Percentiles rank a stretch among this genome's conserved stretches.
These are phyloP conservation scores for Verticillium isaacii DNA, from an alignment of 2,329 filamentous ascomycete genomes.

Conservation along the genomic window DNA sequence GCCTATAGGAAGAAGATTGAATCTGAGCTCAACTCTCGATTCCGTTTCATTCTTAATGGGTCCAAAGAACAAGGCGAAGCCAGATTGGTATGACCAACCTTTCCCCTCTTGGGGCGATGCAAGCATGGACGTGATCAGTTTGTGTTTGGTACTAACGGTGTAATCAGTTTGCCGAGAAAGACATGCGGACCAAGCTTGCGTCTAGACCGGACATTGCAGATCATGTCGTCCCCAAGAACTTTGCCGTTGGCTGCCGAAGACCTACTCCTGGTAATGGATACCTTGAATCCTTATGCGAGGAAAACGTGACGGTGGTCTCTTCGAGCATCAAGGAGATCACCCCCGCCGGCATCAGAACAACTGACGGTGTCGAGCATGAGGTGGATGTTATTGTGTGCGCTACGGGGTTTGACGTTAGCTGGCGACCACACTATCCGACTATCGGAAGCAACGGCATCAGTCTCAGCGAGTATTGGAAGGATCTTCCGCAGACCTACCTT, in stretches of 20 bases:
- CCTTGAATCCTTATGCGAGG: conserved; percentile 21
- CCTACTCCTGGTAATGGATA: conserved; percentile 15
- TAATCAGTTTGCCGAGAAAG: conserved; percentile 15
- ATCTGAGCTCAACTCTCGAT: conserved; percentile 43
- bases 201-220: conserved; percentile 33
- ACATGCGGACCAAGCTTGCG: conserved; percentile 36
- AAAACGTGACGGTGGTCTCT: conserved; percentile 33
- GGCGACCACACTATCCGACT: conserved; percentile 30
- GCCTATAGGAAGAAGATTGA: conserved; percentile 44
- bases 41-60: conserved; percentile 49
- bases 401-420: conserved; percentile 14
- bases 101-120: too few relatives aligned
- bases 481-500: conserved; percentile 23
- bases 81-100: conserved; percentile 1
- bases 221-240: conserved; percentile 15
- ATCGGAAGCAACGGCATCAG: conserved; percentile 40
- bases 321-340: conserved; percentile 19
- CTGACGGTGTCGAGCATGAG: conserved; percentile 13
- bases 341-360: conserved; percentile 18
- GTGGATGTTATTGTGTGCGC: conserved; percentile 15
- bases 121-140: too few relatives aligned
- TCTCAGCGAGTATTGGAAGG: conserved; percentile 46
- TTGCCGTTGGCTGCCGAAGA: conserved; percentile 14
- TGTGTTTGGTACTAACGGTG: too few relatives aligned
- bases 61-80: conserved; percentile 36